These are phyloP conservation scores for Hirsutella minnesotensis DNA, from an alignment of 2,329 filamentous ascomycete species.

Conservation along the genomic window DNA sequence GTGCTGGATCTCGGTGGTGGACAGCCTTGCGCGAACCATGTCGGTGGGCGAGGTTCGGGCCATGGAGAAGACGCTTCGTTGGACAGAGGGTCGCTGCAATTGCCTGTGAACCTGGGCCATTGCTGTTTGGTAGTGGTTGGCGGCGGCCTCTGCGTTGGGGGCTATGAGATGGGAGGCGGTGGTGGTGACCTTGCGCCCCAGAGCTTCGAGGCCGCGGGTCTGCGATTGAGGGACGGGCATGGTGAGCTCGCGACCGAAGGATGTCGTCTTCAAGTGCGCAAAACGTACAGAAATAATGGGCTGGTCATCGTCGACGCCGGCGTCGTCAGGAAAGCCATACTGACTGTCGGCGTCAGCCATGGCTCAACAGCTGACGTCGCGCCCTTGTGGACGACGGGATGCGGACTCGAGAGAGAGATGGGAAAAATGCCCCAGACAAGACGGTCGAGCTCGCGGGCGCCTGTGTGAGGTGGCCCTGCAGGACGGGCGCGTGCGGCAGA, in stretches of 20 bases:
- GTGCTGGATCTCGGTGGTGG: slow-evolving; percentile 84
- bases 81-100: slow-evolving; percentile 69
- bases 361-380: slow-evolving; percentile 8
- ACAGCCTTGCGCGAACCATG: slow-evolving; percentile 82
- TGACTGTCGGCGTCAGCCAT: slow-evolving; percentile 32
- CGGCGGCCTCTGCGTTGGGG: slow-evolving; percentile 38
- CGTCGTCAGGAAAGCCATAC: slow-evolving; percentile 34
- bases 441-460: too few relatives aligned
- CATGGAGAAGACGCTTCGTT: slow-evolving; percentile 85
- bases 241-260: slow-evolving; percentile 1
- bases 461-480: neutral
- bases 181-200: slow-evolving; percentile 87
- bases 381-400: neutral
- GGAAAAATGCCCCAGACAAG: too few relatives aligned
- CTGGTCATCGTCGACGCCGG: slow-evolving; percentile 32
- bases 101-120: slow-evolving; percentile 85
- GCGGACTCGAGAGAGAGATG: neutral
- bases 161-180: slow-evolving; percentile 86
- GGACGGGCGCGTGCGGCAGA: neutral
- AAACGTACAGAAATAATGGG: slow-evolving; percentile 29
- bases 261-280: neutral
- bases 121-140: slow-evolving; percentile 70
- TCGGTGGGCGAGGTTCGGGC: slow-evolving; percentile 88
- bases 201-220: slow-evolving; percentile 82
- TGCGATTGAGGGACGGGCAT: slow-evolving; percentile 23